Evolutionary conservation across 768 basidiomycete species (phyloP), one percentile per base, ranked within the genome.

Genomic region (Collybia sordida): DNA sequence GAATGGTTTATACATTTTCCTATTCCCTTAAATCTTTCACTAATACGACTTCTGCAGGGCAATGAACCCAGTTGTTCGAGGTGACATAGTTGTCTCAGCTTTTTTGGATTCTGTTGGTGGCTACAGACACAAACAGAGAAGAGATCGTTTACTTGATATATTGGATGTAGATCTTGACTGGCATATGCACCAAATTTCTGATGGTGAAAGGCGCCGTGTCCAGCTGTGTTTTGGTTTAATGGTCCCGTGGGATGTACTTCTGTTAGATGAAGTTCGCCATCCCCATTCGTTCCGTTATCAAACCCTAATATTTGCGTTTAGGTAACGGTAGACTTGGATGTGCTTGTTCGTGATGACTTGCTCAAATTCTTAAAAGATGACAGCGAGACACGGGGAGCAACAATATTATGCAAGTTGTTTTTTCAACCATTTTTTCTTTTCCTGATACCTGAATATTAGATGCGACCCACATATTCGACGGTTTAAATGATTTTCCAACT

Each of bases 91-190:
- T 25, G 97, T 99, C 3, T 85, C 90, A n/a, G 76, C 83, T 42
- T 99, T 99, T 68, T 74, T 99, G n/a, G 92, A 99, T 65, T 95
- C 93, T 15, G 92, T 99, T 4, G 97, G 97, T 12, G 97, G 97
- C 0, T 98, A 97, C 65, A 78, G 93, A 46, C 81, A 98, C 71
- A 96, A 96, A 65, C 87, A 85, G 58, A 79, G 94, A 24, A 77
- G 96, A 36, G 92, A 99, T 65, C 69, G 62, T 6, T 78, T 99
- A 3, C 83, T 99, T 47, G 87, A 93, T 67, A 89, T 99, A 52
- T 73, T 98, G 37, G 95, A 98, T 63, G 82, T 99, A 50, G 97
- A 99, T 70, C 72, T 98, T 17, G 90, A 94, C 62, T 99, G 92
- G 94, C 91, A 83, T 54, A 95, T 96, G 92, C 92, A 96, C 63